Evolutionary conservation across 352 stramenopile genomes (phyloP), one percentile per base, ranked within the genome.

Genomic region (Phytopythium cucurbitacearum): DNA sequence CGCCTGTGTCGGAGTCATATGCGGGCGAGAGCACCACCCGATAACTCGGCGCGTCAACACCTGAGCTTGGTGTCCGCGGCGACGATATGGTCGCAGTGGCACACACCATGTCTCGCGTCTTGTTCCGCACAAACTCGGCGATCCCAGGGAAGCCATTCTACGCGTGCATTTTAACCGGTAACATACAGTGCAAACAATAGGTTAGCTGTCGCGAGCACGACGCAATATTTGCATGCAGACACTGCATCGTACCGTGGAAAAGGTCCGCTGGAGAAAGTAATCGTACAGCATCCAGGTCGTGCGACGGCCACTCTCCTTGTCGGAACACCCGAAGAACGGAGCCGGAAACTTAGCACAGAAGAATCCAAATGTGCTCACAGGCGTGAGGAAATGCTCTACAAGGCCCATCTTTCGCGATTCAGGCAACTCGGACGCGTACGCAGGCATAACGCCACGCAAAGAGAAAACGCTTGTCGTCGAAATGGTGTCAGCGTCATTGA

Each of bases 101-200:
- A 47, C 79, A 90, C 9, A 89, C 59, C 65, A 91, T 75, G 21
- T 82, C 71, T 33, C 76, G 74, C 11, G 85, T 93, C 54, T 77
- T 87, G 64, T 94, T 91, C 33, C 84, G 74, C 2, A 94, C 41
- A 47, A 87, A 91, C 53, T 82, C 69, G 7, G 65, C 73, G 8
- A 94, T 63, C 5, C 85, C 85, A 36, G 67, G 66, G 44, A 91
- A 89, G 16, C 69, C 78, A 46, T 94, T 94, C 84, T 94, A 43
- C 7, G 13, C 0, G 40, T 5, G 21, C 45, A 41, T 7, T 28
- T 28, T 28, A 1, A 28, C 21, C 21, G 21, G 4, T 8, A 32
- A 2, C 9, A 15, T 11, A 7, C 8, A 15, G 15, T 37, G 8
- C 35, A 48, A 16, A 41, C 13, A 41, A 41, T 13, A 1, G 38